A percentile compares a stretch with the other conserved stretches of the same genome.
Evolutionary conservation across 1,284 basidiomycete genomes (phyloP).

Genomic region (Gomphus bonarii): DNA sequence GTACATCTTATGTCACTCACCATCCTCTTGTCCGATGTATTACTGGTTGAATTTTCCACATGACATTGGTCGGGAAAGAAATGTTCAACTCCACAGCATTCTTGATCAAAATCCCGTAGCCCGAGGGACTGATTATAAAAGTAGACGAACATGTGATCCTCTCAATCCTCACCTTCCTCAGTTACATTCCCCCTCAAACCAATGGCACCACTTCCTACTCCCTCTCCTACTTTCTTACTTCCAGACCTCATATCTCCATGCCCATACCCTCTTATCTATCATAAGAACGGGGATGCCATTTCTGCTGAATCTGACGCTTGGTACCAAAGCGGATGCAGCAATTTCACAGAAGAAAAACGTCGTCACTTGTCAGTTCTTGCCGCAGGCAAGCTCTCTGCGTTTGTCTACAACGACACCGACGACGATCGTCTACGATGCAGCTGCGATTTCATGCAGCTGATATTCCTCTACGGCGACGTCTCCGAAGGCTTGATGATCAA

Average conservation of each 20-base stretch:
- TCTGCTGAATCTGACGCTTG: slow-evolving; percentile 48
- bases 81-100: no score
- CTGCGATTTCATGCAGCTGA: slow-evolving; percentile 44
- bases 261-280: slow-evolving; percentile 41
- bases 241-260: slow-evolving; percentile 59
- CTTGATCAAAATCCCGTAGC: no score
- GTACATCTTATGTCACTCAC: no score
- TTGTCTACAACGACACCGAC: slow-evolving; percentile 46
- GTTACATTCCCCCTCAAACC: neutral
- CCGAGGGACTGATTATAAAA: neutral
- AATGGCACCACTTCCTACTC: neutral
- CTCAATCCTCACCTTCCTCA: neutral
- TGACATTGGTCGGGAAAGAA: no score
- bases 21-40: no score
- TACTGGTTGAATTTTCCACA: no score
- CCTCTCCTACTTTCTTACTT: slow-evolving; percentile 33
- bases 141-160: neutral
- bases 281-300: slow-evolving; percentile 43
- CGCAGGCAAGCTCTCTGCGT: slow-evolving; percentile 56
- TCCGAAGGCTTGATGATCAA: slow-evolving; percentile 45
- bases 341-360: slow-evolving; percentile 40
- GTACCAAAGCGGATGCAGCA: slow-evolving; percentile 34
- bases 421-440: slow-evolving; percentile 49
- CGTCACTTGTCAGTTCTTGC: slow-evolving; percentile 45
- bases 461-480: slow-evolving; percentile 48